Conservation (phyloP, 1,139 yeast species). For the Debaryomycetaceae sp. region DNA sequence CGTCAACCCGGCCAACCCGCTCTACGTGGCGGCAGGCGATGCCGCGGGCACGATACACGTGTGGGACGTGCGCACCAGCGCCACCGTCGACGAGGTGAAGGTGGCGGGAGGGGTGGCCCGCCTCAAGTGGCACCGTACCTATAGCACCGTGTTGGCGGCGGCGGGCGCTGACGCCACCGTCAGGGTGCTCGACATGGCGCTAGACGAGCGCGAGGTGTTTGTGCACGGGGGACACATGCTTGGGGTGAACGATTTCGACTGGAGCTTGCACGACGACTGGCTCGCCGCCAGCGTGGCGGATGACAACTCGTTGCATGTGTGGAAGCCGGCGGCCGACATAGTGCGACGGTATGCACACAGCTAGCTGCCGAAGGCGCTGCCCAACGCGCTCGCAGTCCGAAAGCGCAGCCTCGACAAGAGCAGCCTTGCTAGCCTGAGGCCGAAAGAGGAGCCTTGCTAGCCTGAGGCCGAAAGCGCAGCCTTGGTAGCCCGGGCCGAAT, state of each 20-base stretch:
- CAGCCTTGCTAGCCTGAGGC: no score
- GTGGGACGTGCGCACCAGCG: constrained; percentile 64
- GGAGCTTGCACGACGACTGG: constrained; percentile 83
- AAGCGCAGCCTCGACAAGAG: no score
- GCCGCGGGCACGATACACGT: constrained; percentile 52
- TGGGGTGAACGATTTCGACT: constrained; percentile 79
- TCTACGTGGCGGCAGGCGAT: constrained; percentile 66
- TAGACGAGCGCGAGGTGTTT: constrained; percentile 46
- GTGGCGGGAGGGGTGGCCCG: constrained; percentile 55
- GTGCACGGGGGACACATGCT: constrained; percentile 89
- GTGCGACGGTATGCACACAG: constrained; percentile 13
- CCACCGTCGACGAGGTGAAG: constrained; percentile 6
- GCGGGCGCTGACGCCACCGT: constrained; percentile 72
- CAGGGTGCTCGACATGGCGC: constrained; percentile 59
- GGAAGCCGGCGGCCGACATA: constrained; percentile 55
- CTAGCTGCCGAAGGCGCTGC: no score
- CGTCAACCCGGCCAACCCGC: constrained; percentile 51
- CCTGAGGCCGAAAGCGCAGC: no score
- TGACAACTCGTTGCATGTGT: constrained; percentile 83
- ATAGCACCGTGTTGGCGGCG: constrained; percentile 59
- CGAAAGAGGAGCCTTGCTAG: no score
- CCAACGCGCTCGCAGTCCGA: no score
- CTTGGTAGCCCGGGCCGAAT: no score
- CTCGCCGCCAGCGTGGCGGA: constrained; percentile 79
- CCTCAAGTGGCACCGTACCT: constrained; percentile 74